Conservation (phyloP, 2,329 filamentous ascomycete genomes). For the Exophiala dermatitidis region DNA sequence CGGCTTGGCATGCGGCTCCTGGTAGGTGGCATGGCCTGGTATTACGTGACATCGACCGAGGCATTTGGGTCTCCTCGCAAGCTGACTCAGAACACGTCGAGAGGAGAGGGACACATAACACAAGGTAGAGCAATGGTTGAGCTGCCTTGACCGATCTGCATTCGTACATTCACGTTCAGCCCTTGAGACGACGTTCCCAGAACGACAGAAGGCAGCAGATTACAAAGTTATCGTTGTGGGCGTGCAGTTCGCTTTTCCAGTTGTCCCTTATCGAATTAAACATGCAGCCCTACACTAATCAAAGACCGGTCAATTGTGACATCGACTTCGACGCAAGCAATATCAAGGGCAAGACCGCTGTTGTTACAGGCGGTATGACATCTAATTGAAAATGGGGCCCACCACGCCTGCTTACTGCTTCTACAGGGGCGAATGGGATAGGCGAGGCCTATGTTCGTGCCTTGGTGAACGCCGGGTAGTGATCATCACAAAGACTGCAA, state of each 20-base stretch:
- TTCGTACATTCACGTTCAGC: too few relatives aligned
- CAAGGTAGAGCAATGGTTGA: too few relatives aligned
- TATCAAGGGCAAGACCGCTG: slow-evolving; percentile 32
- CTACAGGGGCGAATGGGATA: slow-evolving; percentile 30
- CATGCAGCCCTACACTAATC: slow-evolving; percentile 18
- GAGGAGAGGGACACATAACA: too few relatives aligned
- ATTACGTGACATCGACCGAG: too few relatives aligned
- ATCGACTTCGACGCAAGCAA: slow-evolving; percentile 16
- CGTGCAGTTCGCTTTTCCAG: background rate
- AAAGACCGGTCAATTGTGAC: slow-evolving; percentile 18
- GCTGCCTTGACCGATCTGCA: too few relatives aligned
- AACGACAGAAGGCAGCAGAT: background rate
- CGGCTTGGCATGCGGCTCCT: too few relatives aligned
- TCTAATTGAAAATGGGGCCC: background rate
- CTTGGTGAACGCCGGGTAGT: slow-evolving; percentile 26
- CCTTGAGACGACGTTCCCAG: too few relatives aligned
- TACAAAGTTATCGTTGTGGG: background rate
- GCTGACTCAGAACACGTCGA: too few relatives aligned
- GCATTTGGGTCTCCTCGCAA: too few relatives aligned
- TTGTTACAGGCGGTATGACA: slow-evolving; percentile 29
- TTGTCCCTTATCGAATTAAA: background rate
- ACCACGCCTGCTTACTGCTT: background rate
- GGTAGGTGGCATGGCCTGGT: too few relatives aligned
- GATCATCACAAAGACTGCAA: background rate
- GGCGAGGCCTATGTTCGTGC: slow-evolving; percentile 31